phyloP scores from a whole-genome alignment of 2,329 filamentous ascomycete species.

The Scorias spongiosa region DNA sequence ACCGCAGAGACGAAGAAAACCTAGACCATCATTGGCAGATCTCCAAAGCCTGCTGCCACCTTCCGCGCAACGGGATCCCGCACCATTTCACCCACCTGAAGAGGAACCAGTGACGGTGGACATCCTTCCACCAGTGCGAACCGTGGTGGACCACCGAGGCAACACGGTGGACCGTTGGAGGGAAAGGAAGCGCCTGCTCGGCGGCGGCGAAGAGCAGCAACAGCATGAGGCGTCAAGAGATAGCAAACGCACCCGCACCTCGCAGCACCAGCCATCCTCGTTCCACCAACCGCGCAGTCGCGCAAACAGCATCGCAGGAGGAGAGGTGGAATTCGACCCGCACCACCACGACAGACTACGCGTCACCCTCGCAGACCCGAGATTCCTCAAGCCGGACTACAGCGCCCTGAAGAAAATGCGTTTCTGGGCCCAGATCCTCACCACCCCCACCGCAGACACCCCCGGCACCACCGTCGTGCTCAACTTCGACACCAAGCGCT shows the following conservation, averaged over 20 bases:
- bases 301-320: not conserved
- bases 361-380: not conserved
- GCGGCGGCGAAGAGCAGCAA: not conserved
- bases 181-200: not conserved
- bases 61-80: too few relatives aligned
- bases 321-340: not conserved
- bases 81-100: too few relatives aligned
- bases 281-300: too few relatives aligned
- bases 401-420: slow-evolving; percentile 40
- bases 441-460: slow-evolving; percentile 77
- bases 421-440: slow-evolving; percentile 58
- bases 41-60: too few relatives aligned
- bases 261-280: not conserved
- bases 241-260: not conserved
- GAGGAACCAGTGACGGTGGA: not conserved
- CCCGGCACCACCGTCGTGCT: slow-evolving; percentile 63
- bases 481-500: slow-evolving; percentile 67
- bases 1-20: too few relatives aligned
- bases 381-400: not conserved
- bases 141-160: not conserved
- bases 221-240: not conserved
- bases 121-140: not conserved
- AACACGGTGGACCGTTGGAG: not conserved
- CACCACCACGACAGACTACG: not conserved
- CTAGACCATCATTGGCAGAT: too few relatives aligned